phyloP scores from a whole-genome alignment of 1,284 basidiomycete species.

The Cutaneotrichosporon sp. region DNA sequence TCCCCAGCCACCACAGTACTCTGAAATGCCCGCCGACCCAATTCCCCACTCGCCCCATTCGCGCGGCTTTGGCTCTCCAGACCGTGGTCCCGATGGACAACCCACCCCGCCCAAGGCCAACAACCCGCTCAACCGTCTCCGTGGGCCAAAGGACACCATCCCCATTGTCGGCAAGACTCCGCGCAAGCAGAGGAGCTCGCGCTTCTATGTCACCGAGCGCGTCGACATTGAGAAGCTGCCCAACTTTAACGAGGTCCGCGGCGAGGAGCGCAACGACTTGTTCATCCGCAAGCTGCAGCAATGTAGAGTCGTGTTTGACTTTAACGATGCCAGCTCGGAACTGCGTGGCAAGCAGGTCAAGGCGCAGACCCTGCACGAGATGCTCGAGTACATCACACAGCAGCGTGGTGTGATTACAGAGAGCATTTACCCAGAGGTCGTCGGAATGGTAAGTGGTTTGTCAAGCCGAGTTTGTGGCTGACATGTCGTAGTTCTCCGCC shows the following conservation, averaged over 20 bases:
- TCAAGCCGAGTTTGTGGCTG: constrained; percentile 6
- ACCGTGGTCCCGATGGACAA: constrained; percentile 39
- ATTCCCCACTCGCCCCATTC: constrained; percentile 55
- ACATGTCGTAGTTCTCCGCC: constrained; percentile 76
- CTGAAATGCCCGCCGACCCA: constrained; percentile 62
- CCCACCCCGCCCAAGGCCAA: constrained; percentile 51
- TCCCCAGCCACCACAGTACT: constrained; percentile 23
- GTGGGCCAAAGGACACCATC: constrained; percentile 78
- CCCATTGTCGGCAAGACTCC: constrained; percentile 91
- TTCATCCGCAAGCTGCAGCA: constrained; percentile 95
- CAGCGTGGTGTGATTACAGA: constrained; percentile 96
- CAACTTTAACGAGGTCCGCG: constrained; percentile 87
- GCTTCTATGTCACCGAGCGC: constrained; percentile 93
- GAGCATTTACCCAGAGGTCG: constrained; percentile 96
- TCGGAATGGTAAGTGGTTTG: constrained; percentile 74
- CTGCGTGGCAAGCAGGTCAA: constrained; percentile 98
- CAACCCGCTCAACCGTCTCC: constrained; percentile 49
- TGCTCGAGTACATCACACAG: constrained; percentile 98
- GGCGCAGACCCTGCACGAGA: constrained; percentile 93
- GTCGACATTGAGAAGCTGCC: constrained; percentile 94
- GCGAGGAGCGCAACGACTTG: constrained; percentile 79
- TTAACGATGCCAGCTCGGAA: constrained; percentile 95
- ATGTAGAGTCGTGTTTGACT: constrained; percentile 96
- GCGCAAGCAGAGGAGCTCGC: constrained; percentile 88
- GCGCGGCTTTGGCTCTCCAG: constrained; percentile 37